A percentile compares a stretch with the other conserved stretches of the same genome.
These are phyloP conservation scores for Sutorius australiensis DNA, from an alignment of 768 basidiomycete species.

Conservation along the genomic window DNA sequence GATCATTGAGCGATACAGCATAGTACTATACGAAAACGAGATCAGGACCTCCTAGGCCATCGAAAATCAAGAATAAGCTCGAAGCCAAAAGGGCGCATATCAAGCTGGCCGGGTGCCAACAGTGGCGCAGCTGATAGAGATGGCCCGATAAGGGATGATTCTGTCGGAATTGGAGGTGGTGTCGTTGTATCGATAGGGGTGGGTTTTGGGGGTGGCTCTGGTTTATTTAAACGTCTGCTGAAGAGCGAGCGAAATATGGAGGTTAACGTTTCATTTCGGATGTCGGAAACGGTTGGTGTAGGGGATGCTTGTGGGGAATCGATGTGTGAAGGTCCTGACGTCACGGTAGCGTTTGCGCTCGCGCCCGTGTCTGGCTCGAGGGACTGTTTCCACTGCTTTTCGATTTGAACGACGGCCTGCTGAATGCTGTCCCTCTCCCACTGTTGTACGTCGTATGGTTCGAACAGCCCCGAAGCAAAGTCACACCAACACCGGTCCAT, in stretches of 20 bases:
- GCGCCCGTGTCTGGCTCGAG: conserved; percentile 18
- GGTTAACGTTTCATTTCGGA: conserved; percentile 18
- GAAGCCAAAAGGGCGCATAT: conserved; percentile 69
- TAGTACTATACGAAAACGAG: conserved; percentile 6
- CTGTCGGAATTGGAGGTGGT: conserved; percentile 5
- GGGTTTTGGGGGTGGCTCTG: background rate
- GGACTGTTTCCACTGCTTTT: conserved; percentile 27
- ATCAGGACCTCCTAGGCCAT: conserved; percentile 44
- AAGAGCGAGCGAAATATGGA: conserved; percentile 27
- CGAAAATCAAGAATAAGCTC: conserved; percentile 71
- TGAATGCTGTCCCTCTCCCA: conserved; percentile 72
- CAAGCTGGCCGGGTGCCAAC: conserved; percentile 53
- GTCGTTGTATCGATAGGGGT: background rate
- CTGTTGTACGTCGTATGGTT: conserved; percentile 68
- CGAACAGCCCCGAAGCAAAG: conserved; percentile 62
- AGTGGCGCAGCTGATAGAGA: conserved; percentile 14
- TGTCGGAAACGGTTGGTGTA: background rate
- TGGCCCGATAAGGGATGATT: conserved; percentile 3
- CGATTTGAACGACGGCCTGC: conserved; percentile 37
- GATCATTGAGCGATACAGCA: conserved; percentile 20
- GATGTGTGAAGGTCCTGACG: conserved; percentile 13
- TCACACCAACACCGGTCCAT: conserved; percentile 88
- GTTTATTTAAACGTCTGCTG: conserved; percentile 8
- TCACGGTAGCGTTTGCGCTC: conserved; percentile 31
- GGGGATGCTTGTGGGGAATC: conserved; percentile 16